Conservation (phyloP, 352 stramenopile species). For the Elongisporangium anandrum region DNA sequence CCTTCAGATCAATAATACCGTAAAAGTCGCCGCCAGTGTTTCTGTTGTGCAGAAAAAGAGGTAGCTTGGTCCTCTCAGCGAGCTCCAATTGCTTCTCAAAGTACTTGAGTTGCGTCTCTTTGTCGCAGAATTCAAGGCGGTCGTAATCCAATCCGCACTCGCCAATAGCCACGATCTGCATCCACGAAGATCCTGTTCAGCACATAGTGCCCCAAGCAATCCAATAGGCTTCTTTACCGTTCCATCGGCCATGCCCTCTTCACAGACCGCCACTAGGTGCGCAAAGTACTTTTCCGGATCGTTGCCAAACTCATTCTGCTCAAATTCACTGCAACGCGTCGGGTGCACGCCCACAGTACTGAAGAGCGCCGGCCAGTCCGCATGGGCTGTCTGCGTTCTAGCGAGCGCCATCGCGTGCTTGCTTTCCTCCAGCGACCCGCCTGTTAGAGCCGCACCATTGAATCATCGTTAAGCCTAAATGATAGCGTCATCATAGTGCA, state of each 20-base stretch:
- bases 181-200: constrained; percentile 5
- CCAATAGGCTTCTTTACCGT: constrained; percentile 11
- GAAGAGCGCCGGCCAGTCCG: constrained; percentile 31
- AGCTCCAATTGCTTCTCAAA: constrained; percentile 94
- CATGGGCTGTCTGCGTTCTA: constrained; percentile 1
- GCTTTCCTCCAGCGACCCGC: constrained; percentile 42
- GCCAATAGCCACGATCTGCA: constrained; percentile 90
- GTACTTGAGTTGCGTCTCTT: constrained; percentile 87
- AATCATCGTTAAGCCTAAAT: not conserved
- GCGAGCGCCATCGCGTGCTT: constrained; percentile 27
- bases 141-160: constrained; percentile 98
- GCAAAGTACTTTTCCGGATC: constrained; percentile 61
- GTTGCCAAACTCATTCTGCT: constrained; percentile 33
- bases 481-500: not conserved
- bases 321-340: constrained; percentile 91
- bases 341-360: constrained; percentile 89
- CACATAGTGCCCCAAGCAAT: not conserved
- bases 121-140: constrained; percentile 93
- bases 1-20: constrained; percentile 17
- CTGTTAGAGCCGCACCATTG: not conserved
- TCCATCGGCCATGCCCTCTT: constrained; percentile 46
- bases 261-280: constrained; percentile 46
- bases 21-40: constrained; percentile 93
- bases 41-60: constrained; percentile 97
- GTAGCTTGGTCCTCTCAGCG: constrained; percentile 69